Conservation (phyloP, 2,329 filamentous ascomycete genomes). For the Pseudogymnoascus verrucosus region DNA sequence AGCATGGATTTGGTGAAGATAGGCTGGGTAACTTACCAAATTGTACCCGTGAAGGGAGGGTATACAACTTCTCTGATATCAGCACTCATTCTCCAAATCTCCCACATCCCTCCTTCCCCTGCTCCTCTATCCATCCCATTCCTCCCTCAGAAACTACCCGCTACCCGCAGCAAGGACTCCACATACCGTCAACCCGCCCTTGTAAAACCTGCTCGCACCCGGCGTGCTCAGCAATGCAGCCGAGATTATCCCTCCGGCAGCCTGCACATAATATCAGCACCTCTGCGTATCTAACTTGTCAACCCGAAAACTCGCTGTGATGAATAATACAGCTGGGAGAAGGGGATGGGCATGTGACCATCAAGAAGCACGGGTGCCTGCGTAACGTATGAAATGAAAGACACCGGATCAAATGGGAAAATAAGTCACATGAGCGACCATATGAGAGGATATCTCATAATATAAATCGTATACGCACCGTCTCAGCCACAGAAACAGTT, state of each 20-base stretch:
- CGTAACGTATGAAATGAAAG: background rate
- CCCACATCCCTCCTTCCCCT: background rate
- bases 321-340: too few species aligned
- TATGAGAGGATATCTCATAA: background rate
- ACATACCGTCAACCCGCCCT: slow-evolving; percentile 49
- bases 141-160: background rate
- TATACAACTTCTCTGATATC: slow-evolving; percentile 22
- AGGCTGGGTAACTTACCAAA: slow-evolving; percentile 20
- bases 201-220: slow-evolving; percentile 50
- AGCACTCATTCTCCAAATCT: background rate
- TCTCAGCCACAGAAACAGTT: slow-evolving; percentile 54
- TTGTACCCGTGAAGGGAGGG: slow-evolving; percentile 24
- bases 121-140: background rate
- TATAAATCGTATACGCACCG: slow-evolving; percentile 31
- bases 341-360: background rate
- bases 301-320: too few species aligned
- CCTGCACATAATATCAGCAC: slow-evolving; percentile 30
- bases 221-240: slow-evolving; percentile 49
- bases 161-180: background rate
- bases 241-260: slow-evolving; percentile 54
- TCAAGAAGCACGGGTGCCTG: background rate
- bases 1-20: background rate
- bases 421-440: background rate
- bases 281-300: background rate
- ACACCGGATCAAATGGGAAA: background rate